Evolutionary conservation across 495 filamentous ascomycete genomes (phyloP).

Genomic region (Trichoderma orchidacearum): DNA sequence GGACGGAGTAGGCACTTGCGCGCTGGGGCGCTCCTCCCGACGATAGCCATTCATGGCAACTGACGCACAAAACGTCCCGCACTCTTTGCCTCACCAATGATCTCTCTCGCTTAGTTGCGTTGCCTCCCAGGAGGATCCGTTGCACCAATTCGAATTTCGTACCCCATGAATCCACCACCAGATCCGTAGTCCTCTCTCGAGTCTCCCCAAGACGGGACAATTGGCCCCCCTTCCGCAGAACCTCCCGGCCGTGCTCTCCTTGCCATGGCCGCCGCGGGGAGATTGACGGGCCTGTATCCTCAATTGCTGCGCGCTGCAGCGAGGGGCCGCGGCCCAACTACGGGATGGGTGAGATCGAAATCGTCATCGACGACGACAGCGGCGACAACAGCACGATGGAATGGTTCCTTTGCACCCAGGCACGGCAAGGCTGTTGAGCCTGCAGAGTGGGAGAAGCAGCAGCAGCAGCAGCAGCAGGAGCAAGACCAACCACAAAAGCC

Average conservation of each 20-base stretch:
- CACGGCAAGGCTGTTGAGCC: slow-evolving; percentile 57
- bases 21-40: background rate
- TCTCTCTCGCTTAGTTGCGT: background rate
- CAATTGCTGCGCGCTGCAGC: background rate
- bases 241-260: background rate
- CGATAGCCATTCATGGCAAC: background rate
- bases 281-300: background rate
- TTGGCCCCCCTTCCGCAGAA: background rate
- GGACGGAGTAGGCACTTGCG: too few relatives aligned
- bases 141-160: background rate
- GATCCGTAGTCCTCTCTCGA: background rate
- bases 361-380: background rate
- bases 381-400: background rate
- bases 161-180: background rate
- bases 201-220: background rate
- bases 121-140: background rate
- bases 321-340: background rate
- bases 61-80: background rate
- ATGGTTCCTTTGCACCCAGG: slow-evolving; percentile 26
- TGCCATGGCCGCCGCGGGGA: background rate
- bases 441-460: slow-evolving; percentile 1
- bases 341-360: background rate
- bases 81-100: background rate
- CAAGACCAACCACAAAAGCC: background rate
- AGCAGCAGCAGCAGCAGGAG: slow-evolving; percentile 1